Conservation (phyloP, 495 filamentous ascomycete genomes). For the Rostrohypoxylon terebratum region DNA sequence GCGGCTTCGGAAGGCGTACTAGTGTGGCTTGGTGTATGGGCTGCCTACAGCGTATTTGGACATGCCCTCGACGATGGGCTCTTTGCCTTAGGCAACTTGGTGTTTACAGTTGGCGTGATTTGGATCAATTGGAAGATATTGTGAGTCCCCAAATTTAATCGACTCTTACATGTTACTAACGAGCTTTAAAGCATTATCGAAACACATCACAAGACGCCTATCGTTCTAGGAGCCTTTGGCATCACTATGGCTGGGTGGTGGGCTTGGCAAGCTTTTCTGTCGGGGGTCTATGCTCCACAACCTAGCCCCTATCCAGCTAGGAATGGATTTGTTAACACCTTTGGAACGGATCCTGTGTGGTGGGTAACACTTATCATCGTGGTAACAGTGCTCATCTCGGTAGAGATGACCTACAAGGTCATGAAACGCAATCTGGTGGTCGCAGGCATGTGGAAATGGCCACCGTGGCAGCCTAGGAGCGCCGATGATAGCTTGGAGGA, state of each 20-base stretch:
- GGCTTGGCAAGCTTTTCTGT: slow-evolving; percentile 81
- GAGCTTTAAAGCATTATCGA: slow-evolving; percentile 67
- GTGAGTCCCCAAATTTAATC: slow-evolving; percentile 52
- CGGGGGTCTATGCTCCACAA: slow-evolving; percentile 68
- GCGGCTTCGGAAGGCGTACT: slow-evolving; percentile 79
- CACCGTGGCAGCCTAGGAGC: slow-evolving; percentile 39
- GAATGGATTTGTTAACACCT: slow-evolving; percentile 71
- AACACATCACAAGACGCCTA: slow-evolving; percentile 80
- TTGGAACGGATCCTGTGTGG: slow-evolving; percentile 78
- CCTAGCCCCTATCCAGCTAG: slow-evolving; percentile 77
- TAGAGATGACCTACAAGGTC: slow-evolving; percentile 53
- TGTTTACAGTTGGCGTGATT: slow-evolving; percentile 76
- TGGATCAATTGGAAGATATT: slow-evolving; percentile 83
- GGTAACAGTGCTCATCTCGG: slow-evolving; percentile 47
- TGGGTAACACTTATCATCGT: slow-evolving; percentile 74
- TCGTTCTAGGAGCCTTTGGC: slow-evolving; percentile 71
- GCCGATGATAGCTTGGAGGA: slow-evolving; percentile 52
- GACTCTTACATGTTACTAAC: background rate
- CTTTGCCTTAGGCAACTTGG: slow-evolving; percentile 80
- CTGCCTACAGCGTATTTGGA: slow-evolving; percentile 67
- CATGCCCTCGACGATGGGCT: slow-evolving; percentile 64
- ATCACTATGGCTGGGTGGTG: slow-evolving; percentile 66
- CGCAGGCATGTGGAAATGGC: slow-evolving; percentile 53
- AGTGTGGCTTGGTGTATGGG: slow-evolving; percentile 79
- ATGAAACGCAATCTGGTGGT: slow-evolving; percentile 53